Evolutionary conservation across 768 basidiomycete genomes (phyloP), one percentile per base, ranked within the genome.

Genomic region (Xerocomellus intermedius): DNA sequence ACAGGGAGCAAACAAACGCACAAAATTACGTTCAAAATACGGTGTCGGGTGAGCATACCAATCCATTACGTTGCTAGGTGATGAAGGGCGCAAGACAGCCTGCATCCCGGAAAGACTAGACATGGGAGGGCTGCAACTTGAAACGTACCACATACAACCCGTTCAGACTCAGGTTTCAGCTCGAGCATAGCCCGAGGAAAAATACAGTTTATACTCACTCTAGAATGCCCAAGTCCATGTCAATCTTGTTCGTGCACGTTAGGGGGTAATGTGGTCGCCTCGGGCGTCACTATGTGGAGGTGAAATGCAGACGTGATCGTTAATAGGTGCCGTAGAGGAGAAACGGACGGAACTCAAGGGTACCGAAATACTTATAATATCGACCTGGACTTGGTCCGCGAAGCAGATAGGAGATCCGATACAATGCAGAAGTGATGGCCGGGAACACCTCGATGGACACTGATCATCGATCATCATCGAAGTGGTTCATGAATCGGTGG

Each of bases 21-120:
- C 61, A n/a, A 59, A 50, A 61, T 63, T 66, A 60, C 59, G 62
- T 58, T 62, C 67, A 33, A 58, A 57, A 19, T 37, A 47, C 2
- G 36, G 38, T 14, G 50, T 54, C 39, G 37, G 47, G 46, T 59
- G 42, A 14, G 42, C n/a, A 36, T 52, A 54, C 58, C 54, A 54
- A 26, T 48, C 42, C 36, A 39, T 52, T 39, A 42, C 36, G 55
- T 46, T 55, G 51, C 58, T 42, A 58, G 42, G 56, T 36, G 54
- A 60, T 42, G 55, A 46, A 28, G 54, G 51, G 17, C 21, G 46
- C 43, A 42, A n/a, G n/a, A 32, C 32, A 5, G 32, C 32, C 16
- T 46, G 19, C 36, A 38, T 43, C 33, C 24, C 48, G 19, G 14
- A 17, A 9, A 19, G 37, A 33, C 8, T 28, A 37, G 52, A 53